phyloP scores from a whole-genome alignment of 2,329 filamentous ascomycete species.

The Dothideomycetes sp. region DNA sequence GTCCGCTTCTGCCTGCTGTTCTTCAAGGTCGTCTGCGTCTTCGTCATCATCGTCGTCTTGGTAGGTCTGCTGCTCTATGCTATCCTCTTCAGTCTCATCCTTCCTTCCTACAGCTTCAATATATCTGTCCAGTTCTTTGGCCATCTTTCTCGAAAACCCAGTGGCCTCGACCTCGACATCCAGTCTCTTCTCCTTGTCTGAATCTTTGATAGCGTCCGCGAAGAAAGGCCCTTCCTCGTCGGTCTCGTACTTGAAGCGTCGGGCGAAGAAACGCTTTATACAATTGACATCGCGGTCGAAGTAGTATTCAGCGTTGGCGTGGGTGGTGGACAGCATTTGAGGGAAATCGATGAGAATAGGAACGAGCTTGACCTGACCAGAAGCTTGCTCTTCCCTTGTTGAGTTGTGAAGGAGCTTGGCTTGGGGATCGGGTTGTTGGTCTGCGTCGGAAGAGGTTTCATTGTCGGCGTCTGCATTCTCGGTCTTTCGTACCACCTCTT shows the following conservation, averaged over 20 bases:
- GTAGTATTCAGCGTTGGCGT: constrained; percentile 89
- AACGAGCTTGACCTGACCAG: constrained; percentile 41
- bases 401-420: not conserved
- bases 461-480: constrained; percentile 15
- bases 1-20: constrained; percentile 6
- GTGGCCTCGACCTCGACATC: constrained; percentile 87
- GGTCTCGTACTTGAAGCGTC: constrained; percentile 77
- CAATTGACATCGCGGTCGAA: constrained; percentile 94
- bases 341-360: constrained; percentile 95
- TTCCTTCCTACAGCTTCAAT: constrained; percentile 60
- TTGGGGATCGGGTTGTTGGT: constrained; percentile 14
- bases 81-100: constrained; percentile 29
- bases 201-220: constrained; percentile 65
- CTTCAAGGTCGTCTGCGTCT: constrained; percentile 8
- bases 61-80: constrained; percentile 24
- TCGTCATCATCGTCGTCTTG: constrained; percentile 29
- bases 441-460: constrained; percentile 10
- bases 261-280: constrained; percentile 86
- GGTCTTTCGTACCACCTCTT: constrained; percentile 34
- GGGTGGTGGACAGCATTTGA: constrained; percentile 94
- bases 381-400: not conserved
- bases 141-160: constrained; percentile 94
- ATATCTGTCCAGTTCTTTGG: constrained; percentile 83
- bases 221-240: constrained; percentile 78
- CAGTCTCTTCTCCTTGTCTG: constrained; percentile 58